These are phyloP conservation scores for Blastobotrys serpentis DNA, from an alignment of 1,139 yeast species.

Conservation along the genomic window DNA sequence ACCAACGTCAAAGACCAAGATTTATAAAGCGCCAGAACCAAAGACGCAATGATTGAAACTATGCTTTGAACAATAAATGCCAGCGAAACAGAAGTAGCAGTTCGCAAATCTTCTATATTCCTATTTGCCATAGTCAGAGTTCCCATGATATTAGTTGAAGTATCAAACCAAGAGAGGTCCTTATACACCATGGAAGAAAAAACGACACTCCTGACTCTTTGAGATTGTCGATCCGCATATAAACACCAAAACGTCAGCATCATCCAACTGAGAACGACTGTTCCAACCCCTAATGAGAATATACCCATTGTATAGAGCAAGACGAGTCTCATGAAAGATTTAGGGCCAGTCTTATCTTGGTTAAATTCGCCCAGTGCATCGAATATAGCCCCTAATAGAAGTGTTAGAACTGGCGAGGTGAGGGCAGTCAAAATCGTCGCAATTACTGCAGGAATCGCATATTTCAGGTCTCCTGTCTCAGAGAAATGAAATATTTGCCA, in stretches of 20 bases:
- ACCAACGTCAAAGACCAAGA: constrained; percentile 86
- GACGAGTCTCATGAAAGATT: constrained; percentile 46
- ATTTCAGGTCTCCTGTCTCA: constrained; percentile 26
- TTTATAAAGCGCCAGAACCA: constrained; percentile 66
- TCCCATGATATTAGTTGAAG: constrained; percentile 48
- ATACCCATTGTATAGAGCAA: constrained; percentile 53
- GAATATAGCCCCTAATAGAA: constrained; percentile 67
- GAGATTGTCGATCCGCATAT: constrained; percentile 71
- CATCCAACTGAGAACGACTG: constrained; percentile 53
- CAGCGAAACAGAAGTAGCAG: constrained; percentile 66
- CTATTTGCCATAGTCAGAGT: constrained; percentile 64
- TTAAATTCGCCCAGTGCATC: constrained; percentile 47
- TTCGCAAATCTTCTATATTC: constrained; percentile 74
- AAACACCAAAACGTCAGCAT: constrained; percentile 63
- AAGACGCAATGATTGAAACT: constrained; percentile 54
- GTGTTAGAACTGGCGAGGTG: constrained; percentile 61
- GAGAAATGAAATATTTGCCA: constrained; percentile 14
- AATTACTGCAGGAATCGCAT: constrained; percentile 29
- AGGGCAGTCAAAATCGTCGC: constrained; percentile 47
- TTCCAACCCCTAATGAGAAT: constrained; percentile 55
- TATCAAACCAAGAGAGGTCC: constrained; percentile 52
- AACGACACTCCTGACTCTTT: constrained; percentile 51
- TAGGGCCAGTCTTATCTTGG: constrained; percentile 30
- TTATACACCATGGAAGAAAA: constrained; percentile 36
- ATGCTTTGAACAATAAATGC: constrained; percentile 56